These are phyloP conservation scores for Phyllosticta citribraziliensis DNA, from an alignment of 2,329 filamentous ascomycete genomes.

Conservation along the genomic window DNA sequence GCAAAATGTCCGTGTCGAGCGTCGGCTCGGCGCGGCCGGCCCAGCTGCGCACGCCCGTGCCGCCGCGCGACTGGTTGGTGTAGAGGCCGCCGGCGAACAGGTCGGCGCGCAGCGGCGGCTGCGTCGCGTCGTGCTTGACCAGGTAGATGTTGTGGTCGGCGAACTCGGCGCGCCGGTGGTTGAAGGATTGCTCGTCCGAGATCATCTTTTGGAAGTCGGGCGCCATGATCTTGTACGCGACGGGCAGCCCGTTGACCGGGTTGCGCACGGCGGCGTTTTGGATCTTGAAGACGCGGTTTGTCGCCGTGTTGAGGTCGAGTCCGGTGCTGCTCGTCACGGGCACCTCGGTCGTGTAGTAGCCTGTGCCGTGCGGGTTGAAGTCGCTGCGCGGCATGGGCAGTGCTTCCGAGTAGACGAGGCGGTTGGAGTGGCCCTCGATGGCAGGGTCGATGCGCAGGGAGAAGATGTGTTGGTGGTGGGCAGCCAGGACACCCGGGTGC, in stretches of 20 bases:
- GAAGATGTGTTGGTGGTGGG: slow-evolving; percentile 71
- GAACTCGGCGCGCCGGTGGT: slow-evolving; percentile 50
- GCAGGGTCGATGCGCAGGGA: slow-evolving; percentile 39
- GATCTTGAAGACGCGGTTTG: slow-evolving; percentile 41
- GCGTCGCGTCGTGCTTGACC: slow-evolving; percentile 44
- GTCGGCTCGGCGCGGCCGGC: slow-evolving; percentile 44
- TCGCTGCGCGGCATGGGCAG: slow-evolving; percentile 49
- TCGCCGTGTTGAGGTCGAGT: slow-evolving; percentile 37
- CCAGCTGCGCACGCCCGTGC: slow-evolving; percentile 39
- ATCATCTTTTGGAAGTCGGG: slow-evolving; percentile 43
- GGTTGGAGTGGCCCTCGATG: slow-evolving; percentile 37
- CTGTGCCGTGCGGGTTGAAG: slow-evolving; percentile 47
- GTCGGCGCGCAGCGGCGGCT: slow-evolving; percentile 23
- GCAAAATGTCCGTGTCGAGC: slow-evolving; percentile 46
- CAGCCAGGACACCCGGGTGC: slow-evolving; percentile 57
- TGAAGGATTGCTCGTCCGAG: slow-evolving; percentile 42
- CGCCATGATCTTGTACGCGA: slow-evolving; percentile 41
- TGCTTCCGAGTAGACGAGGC: slow-evolving; percentile 42
- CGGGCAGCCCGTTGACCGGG: slow-evolving; percentile 38
- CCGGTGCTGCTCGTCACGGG: slow-evolving; percentile 39
- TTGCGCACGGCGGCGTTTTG: slow-evolving; percentile 36
- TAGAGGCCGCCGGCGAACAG: slow-evolving; percentile 51
- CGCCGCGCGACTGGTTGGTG: slow-evolving; percentile 49
- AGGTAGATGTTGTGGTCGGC: slow-evolving; percentile 51
- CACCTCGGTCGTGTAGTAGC: slow-evolving; percentile 39